phyloP scores from a whole-genome alignment of 108 stramenopile genomes.

The Fistulifera solaris region DNA sequence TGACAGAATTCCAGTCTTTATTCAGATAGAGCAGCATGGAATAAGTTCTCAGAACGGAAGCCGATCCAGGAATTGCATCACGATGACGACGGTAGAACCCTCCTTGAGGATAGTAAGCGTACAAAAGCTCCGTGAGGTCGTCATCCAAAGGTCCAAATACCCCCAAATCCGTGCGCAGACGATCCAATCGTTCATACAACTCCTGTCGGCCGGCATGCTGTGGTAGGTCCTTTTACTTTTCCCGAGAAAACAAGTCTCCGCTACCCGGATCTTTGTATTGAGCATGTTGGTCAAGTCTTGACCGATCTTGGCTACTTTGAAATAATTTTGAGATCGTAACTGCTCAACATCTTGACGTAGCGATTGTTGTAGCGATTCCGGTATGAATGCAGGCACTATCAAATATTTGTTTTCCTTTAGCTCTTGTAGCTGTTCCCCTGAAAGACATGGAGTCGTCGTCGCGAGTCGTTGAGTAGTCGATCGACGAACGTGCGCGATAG shows the following conservation, averaged over 20 bases:
- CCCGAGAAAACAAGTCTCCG: constrained; percentile 65
- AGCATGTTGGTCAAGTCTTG: constrained; percentile 54
- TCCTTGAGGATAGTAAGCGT: constrained; percentile 69
- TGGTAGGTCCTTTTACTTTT: constrained; percentile 1
- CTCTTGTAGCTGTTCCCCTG: constrained; percentile 17
- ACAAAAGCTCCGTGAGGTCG: constrained; percentile 44
- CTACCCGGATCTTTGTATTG: constrained; percentile 50
- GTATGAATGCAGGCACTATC: constrained; percentile 46
- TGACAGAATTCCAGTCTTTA: constrained; percentile 23
- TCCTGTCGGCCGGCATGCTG: constrained; percentile 3
- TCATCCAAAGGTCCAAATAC: constrained; percentile 16
- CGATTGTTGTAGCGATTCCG: constrained; percentile 31
- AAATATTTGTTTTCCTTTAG: constrained; percentile 42
- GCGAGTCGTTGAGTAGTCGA: neutral
- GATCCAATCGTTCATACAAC: constrained; percentile 45
- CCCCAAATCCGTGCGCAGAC: constrained; percentile 21
- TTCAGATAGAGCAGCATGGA: constrained; percentile 67
- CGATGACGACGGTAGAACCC: constrained; percentile 71
- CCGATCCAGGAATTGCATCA: constrained; percentile 63
- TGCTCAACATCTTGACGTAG: constrained; percentile 40
- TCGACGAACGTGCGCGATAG: too few relatives aligned
- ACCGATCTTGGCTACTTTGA: constrained; percentile 60
- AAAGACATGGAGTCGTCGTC: constrained; percentile 6
- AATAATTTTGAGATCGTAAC: constrained; percentile 33
- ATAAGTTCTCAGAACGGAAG: constrained; percentile 46